phyloP scores from a whole-genome alignment of 148 eudicot species.

The Camellia granthamiana region DNA sequence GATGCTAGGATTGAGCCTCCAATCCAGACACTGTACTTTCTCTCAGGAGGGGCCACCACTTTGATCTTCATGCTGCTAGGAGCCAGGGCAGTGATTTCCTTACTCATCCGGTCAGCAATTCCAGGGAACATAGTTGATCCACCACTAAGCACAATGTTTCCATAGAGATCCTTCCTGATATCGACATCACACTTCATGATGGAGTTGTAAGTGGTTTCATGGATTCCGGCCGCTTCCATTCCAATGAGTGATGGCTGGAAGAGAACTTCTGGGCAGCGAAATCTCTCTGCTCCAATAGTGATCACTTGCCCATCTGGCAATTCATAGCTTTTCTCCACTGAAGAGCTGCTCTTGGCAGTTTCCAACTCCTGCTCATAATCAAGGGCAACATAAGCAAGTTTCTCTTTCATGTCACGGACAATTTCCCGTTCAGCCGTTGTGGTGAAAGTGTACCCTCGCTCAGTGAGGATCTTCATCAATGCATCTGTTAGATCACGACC shows the following conservation, averaged over 20 bases:
- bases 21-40: slow-evolving; percentile 30
- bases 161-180: slow-evolving; percentile 27
- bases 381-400: slow-evolving; percentile 24
- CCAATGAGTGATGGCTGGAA: slow-evolving; percentile 25
- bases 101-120: slow-evolving; percentile 29
- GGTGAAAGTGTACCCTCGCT: slow-evolving; percentile 24
- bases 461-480: slow-evolving; percentile 26
- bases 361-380: slow-evolving; percentile 25
- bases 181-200: slow-evolving; percentile 30
- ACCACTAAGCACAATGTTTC: slow-evolving; percentile 29
- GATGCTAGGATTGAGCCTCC: slow-evolving; percentile 29
- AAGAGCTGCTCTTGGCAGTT: slow-evolving; percentile 21
- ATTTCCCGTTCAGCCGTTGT: slow-evolving; percentile 28
- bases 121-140: slow-evolving; percentile 32
- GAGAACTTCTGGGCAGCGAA: slow-evolving; percentile 26
- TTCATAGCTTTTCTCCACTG: slow-evolving; percentile 24
- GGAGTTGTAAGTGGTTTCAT: slow-evolving; percentile 25
- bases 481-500: slow-evolving; percentile 27
- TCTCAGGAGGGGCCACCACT: slow-evolving; percentile 29
- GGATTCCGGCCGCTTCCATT: slow-evolving; percentile 27
- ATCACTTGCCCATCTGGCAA: slow-evolving; percentile 27
- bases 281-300: slow-evolving; percentile 27
- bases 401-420: slow-evolving; percentile 26
- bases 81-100: slow-evolving; percentile 30
- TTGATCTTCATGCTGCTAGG: slow-evolving; percentile 34